Evolutionary conservation across 2,329 filamentous ascomycete species (phyloP), one percentile per base, ranked within the genome.

Genomic region (Phialophora expanda): DNA sequence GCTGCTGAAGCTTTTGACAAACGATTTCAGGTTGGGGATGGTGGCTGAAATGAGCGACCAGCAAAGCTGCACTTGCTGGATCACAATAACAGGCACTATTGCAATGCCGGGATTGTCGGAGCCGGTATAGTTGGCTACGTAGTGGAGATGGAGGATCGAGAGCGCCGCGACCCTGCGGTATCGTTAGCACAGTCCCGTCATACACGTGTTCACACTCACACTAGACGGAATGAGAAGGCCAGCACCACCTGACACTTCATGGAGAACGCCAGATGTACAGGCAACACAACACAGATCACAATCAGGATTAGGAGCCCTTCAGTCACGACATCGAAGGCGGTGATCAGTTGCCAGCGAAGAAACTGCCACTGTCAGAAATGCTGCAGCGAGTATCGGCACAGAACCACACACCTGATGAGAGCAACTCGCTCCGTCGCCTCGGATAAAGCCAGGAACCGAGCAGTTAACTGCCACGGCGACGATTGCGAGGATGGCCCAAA

Each of bases 1-100:
- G 17, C 77, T 78, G 65, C 77, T 78, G 72, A 80, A 79, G 56
- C 74, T 75, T 30, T 77, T 74, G 14, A 79, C 77, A 63, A 80
- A 80, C 4, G 77, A 75, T 64, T 79, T 79, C 32, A 79, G 72
- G 26, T 79, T 79, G 3, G 78, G 78, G 14, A 81, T 72, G 0
- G 79, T 81, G 46, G 77, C 77, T 0, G 77, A 73, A 65, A 79
- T 79, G 28, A 82, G 73, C 17, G 78, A 77, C 71, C 76, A 79
- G 34, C 78, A 75, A 26, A 81, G 72, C 46, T 81, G 72, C 48
- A 78, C 73, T 61, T 78, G 75, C 20, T 77, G 76, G 64, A 75
- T 73, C 59, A 80, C 75, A 30, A 75, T 68, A 3, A 76, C 72
- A 20, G 76, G 66, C 2, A 75, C 74, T 41, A 75, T 71, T 56